Evolutionary conservation across 495 filamentous ascomycete genomes (phyloP).

Genomic region (Hypoxylon lienhwacheense): DNA sequence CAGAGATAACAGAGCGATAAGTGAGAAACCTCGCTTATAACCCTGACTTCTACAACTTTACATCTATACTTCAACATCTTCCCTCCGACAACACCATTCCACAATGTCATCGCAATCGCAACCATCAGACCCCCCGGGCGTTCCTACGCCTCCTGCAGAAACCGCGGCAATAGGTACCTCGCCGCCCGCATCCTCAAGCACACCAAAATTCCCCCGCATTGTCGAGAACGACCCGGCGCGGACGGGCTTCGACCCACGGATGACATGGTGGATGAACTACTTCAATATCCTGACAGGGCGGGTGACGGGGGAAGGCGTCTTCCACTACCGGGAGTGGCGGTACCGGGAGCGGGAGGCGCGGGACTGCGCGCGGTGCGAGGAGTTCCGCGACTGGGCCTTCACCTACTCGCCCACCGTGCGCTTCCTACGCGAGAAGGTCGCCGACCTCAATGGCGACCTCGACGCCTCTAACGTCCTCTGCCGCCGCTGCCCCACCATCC

Average conservation of each 20-base stretch:
- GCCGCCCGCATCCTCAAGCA: background rate
- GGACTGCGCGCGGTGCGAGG: slow-evolving; percentile 78
- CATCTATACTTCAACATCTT: background rate
- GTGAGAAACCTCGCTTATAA: too few relatives aligned
- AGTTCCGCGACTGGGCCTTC: slow-evolving; percentile 76
- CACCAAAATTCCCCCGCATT: slow-evolving; percentile 35
- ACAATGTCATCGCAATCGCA: slow-evolving; percentile 31
- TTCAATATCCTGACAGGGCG: slow-evolving; percentile 74
- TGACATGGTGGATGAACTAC: slow-evolving; percentile 72
- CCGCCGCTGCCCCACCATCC: slow-evolving; percentile 63
- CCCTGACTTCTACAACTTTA: too few relatives aligned
- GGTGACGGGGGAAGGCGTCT: slow-evolving; percentile 67
- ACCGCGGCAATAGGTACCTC: slow-evolving; percentile 7
- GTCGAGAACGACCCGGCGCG: slow-evolving; percentile 52
- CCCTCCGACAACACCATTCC: background rate
- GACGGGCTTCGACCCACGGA: slow-evolving; percentile 64
- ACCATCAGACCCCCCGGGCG: slow-evolving; percentile 14
- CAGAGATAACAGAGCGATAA: too few relatives aligned
- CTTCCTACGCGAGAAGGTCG: slow-evolving; percentile 78
- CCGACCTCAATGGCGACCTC: slow-evolving; percentile 72
- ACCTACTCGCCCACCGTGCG: slow-evolving; percentile 80
- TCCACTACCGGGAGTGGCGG: slow-evolving; percentile 68
- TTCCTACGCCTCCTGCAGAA: background rate
- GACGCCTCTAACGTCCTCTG: slow-evolving; percentile 77
- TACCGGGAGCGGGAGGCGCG: slow-evolving; percentile 66